These are phyloP conservation scores for Candida tropicalis DNA, from an alignment of 1,139 yeast species.

Conservation along the genomic window DNA sequence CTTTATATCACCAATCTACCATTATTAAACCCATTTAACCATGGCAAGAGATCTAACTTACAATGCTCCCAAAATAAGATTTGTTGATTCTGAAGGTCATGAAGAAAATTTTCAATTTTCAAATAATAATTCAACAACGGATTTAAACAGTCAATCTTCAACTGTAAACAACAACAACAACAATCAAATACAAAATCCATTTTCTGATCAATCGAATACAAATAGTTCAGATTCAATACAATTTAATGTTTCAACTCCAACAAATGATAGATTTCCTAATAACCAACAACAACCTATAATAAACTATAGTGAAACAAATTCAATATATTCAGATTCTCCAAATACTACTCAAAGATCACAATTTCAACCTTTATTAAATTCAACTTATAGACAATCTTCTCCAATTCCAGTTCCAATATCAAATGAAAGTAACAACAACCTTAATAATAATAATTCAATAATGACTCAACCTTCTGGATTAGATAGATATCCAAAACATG, in stretches of 20 bases:
- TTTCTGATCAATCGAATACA: constrained; percentile 6
- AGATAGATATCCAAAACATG: constrained; percentile 52
- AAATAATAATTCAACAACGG: neutral
- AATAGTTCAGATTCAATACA: constrained; percentile 3
- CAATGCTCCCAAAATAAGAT: constrained; percentile 11
- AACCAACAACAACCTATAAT: neutral
- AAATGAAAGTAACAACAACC: no score
- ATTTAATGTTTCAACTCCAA: neutral
- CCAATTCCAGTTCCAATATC: no score
- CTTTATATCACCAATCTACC: neutral
- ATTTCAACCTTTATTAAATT: constrained; percentile 12
- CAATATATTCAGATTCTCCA: constrained; percentile 7
- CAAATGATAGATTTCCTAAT: neutral
- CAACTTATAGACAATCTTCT: neutral
- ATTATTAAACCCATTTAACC: no score
- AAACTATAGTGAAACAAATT: constrained; percentile 2
- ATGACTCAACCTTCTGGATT: constrained; percentile 45
- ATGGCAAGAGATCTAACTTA: constrained; percentile 15
- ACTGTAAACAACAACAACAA: neutral
- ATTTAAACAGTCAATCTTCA: neutral
- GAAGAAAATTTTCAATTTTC: constrained; percentile 8
- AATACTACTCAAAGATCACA: constrained; percentile 2
- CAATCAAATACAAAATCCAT: constrained; percentile 5
- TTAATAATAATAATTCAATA: no score
- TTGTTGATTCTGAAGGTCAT: constrained; percentile 9